These are phyloP conservation scores for Ordospora colligata DNA, from an alignment of 371 early-diverging fungal genomes.

Conservation along the genomic window DNA sequence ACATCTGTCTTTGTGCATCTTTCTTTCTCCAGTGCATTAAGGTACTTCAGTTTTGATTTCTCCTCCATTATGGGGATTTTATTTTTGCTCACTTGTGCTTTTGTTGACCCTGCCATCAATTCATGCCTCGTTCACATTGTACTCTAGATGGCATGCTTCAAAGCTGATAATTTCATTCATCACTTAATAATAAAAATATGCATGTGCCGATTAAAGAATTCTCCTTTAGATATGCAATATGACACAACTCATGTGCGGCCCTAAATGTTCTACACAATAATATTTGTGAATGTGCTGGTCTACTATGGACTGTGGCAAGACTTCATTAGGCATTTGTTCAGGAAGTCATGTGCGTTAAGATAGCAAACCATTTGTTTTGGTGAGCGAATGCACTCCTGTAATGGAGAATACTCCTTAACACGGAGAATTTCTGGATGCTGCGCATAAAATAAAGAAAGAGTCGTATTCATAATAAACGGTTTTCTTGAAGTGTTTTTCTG, in stretches of 20 bases:
- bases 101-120: too few relatives aligned
- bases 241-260: neutral
- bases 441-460: neutral
- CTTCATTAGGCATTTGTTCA: conserved; percentile 8
- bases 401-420: too few relatives aligned
- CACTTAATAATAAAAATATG: too few relatives aligned
- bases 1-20: neutral
- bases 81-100: too few relatives aligned
- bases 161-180: too few relatives aligned
- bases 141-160: too few relatives aligned
- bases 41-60: conserved; percentile 26
- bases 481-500: neutral
- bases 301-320: conserved; percentile 13
- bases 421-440: too few relatives aligned
- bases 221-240: neutral
- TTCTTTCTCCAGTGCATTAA: conserved; percentile 31
- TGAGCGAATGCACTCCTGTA: too few relatives aligned
- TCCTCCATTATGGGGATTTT: conserved; percentile 14
- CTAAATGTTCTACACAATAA: conserved; percentile 18
- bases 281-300: conserved; percentile 20
- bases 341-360: neutral
- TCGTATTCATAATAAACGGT: neutral
- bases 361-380: neutral
- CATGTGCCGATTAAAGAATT: neutral
- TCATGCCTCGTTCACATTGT: too few relatives aligned